phyloP scores from a whole-genome alignment of 2,329 filamentous ascomycete genomes.

The Colletotrichum spinosum region DNA sequence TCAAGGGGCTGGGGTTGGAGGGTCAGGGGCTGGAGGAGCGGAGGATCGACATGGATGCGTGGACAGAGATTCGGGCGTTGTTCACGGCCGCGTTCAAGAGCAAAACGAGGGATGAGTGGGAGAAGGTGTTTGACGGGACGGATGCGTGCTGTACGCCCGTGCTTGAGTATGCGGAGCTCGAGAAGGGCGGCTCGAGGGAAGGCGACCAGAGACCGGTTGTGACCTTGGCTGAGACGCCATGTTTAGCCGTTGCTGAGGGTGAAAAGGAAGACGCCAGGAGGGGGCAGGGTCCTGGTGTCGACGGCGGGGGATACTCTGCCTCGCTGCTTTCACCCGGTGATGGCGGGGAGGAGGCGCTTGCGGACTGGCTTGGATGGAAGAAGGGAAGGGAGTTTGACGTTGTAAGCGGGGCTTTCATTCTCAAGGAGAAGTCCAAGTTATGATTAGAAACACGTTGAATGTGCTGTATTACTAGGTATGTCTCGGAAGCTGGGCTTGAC shows the following conservation, averaged over 20 bases:
- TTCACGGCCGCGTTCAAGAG: slow-evolving; percentile 74
- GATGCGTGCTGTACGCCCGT: slow-evolving; percentile 96
- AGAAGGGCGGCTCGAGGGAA: slow-evolving; percentile 60
- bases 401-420: slow-evolving; percentile 69
- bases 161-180: slow-evolving; percentile 78
- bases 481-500: too few relatives aligned
- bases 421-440: slow-evolving; percentile 51
- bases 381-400: slow-evolving; percentile 78
- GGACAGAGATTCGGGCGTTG: slow-evolving; percentile 72
- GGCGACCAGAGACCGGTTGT: slow-evolving; percentile 79
- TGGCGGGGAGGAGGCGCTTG: slow-evolving; percentile 77
- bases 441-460: slow-evolving; percentile 37
- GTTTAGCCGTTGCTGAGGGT: slow-evolving; percentile 67
- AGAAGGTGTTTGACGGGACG: slow-evolving; percentile 85
- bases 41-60: slow-evolving; percentile 71
- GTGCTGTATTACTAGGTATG: background rate
- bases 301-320: slow-evolving; percentile 76
- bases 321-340: slow-evolving; percentile 71
- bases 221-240: slow-evolving; percentile 76
- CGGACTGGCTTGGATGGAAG: slow-evolving; percentile 82
- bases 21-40: slow-evolving; percentile 61
- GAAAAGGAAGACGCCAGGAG: slow-evolving; percentile 52
- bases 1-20: slow-evolving; percentile 74
- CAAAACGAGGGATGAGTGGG: slow-evolving; percentile 84
- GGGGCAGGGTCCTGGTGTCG: slow-evolving; percentile 74